These are phyloP conservation scores for slime mould (Dictyostelium discoideum) DNA, from an alignment of 78 protist genomes.

Conservation along the genomic window DNA sequence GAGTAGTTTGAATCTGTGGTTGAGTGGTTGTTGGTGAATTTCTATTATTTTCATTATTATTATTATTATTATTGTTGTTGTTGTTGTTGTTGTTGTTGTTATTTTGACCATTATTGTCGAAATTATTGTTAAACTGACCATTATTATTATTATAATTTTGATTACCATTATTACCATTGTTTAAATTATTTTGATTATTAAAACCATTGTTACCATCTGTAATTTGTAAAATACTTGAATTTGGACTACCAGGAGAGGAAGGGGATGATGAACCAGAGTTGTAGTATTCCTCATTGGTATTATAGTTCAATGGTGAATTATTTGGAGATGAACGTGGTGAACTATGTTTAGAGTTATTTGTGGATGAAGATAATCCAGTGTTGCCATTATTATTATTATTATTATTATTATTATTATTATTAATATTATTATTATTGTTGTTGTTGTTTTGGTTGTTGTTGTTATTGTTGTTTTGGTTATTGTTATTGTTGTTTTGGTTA, in stretches of 20 bases:
- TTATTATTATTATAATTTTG: background rate
- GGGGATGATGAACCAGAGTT: background rate
- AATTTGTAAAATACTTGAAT: background rate
- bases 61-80: too few species aligned
- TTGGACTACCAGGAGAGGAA: background rate
- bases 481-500: background rate
- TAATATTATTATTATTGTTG: background rate
- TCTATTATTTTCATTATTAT: background rate
- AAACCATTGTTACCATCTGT: background rate
- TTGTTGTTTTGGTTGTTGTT: background rate
- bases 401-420: background rate
- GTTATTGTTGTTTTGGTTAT: background rate
- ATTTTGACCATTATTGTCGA: background rate
- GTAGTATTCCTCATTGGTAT: background rate
- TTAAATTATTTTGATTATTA: background rate
- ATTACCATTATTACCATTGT: background rate
- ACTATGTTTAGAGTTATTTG: background rate
- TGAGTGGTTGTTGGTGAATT: background rate
- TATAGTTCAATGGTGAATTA: background rate
- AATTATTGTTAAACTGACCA: too few species aligned
- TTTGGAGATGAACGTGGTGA: conserved; percentile 28
- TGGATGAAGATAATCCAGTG: background rate
- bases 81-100: background rate
- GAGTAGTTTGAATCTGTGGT: background rate
- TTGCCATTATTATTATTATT: background rate